Evolutionary conservation across 352 stramenopile species (phyloP), one percentile per base, ranked within the genome.

Genomic region (Globisporangium megalacanthum): DNA sequence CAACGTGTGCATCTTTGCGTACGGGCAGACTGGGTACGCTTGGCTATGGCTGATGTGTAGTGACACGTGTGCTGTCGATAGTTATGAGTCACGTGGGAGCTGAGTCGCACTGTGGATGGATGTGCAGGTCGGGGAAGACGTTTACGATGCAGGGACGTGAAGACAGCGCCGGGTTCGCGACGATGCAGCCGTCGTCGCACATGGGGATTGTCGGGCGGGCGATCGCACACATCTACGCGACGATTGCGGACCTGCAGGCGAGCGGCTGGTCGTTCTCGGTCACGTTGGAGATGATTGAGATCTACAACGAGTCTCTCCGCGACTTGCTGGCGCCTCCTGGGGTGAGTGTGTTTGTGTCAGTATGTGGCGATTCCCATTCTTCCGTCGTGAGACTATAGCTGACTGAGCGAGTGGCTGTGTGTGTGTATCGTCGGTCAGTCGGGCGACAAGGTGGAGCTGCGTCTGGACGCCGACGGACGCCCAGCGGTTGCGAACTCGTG

Each of bases 231-330:
- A 89, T 95, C 46, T 95, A 88, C 48, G 69, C 73, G 6, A 73
- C 72, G 8, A 83, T 90, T 33, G 73, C 72, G 11, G 75, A 88
- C 29, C 62, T 92, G 48, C 66, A 59, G 15, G 69, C 69, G 19
- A 88, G 80, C 33, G 82, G 84, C 19, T 95, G 86, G 86, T 60
- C 73, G n/a, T 93, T 92, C 49, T 62, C 50, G 17, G 72, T 90
- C 11, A 86, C 60, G 25, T 52, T 94, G 29, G 83, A 94, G 62
- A 82, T 99, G 66, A 79, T 98, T 25, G 96, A 99, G 74, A 97
- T 99, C 51, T 99, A 99, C 81, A 99, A 99, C 59, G 96, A 99
- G 69, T 89, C 95, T 14, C 75, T 99, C 36, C 77, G 88, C 10
- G 96, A 99, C 59, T 61, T 99, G 39, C 70, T 99, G 31, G 72